Evolutionary conservation across 495 filamentous ascomycete species (phyloP), one percentile per base, ranked within the genome.

Genomic region (Clohesyomyces aquaticus): DNA sequence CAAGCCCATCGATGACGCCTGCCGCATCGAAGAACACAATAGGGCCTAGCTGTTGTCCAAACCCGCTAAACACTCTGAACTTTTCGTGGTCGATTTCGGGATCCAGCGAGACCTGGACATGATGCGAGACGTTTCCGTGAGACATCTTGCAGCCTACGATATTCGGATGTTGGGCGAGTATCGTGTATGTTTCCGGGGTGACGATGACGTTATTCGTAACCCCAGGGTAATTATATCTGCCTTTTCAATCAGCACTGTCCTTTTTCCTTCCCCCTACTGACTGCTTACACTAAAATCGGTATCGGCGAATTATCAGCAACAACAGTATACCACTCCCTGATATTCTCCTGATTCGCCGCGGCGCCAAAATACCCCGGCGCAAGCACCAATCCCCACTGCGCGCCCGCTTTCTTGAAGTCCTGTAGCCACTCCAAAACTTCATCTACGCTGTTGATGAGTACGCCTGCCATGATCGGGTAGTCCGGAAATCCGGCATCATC

Each of bases 131-230:
- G 47, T 81, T 85, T 2, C 83, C 88, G 68, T 87, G 90, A 22
- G 87, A 89, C 47, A 91, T 72, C 66, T 91, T 90, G 3, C 87
- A 83, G 38, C 88, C 88, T 1, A 84, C 83, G 28, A 85, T 80
- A 48, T 84, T 85, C 23, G 68, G 68, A 46, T 71, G 68, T 42
- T 67, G 59, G 2, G 67, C 77, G 9, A 75, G 65, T 45, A 84
- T 77, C 14, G 69, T 55, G 6, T 74, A 72, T 0, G 80, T 83
- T 18, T 90, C 79, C 3, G 73, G 70, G 0, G 81, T 71, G 22
- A 91, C 85, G 0, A 80, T 80, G 0, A 91, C 76, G 12, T 87
- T 87, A 61, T 89, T 90, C 72, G 85, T 88, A 12, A 89, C 87
- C 3, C 80, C 86, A 0, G 87, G 87, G 76, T 89, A 89, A 67